Conservation (phyloP, 1,139 yeast genomes). For the Eremothecium gossypii region DNA sequence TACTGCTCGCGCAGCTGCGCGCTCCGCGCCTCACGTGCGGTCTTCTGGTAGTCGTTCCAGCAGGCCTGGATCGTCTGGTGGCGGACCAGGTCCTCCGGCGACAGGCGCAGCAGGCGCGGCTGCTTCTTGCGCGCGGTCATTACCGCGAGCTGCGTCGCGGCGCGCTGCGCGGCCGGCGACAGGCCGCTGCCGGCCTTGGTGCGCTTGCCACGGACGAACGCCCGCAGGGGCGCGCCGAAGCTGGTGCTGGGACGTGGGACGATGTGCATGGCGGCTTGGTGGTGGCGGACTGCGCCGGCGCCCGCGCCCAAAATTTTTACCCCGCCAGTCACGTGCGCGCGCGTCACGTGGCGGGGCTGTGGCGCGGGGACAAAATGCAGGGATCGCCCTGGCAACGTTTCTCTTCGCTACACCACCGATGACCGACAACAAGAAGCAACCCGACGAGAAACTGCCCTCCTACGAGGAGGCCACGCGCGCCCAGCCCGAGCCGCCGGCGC, state of each 20-base stretch:
- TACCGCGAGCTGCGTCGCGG: slow-evolving; percentile 72
- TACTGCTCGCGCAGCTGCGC: slow-evolving; percentile 53
- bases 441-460: background rate
- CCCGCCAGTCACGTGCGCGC: no score
- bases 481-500: background rate
- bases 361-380: no score
- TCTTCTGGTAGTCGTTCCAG: slow-evolving; percentile 59
- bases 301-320: no score
- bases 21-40: slow-evolving; percentile 37
- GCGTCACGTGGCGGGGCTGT: no score
- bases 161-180: slow-evolving; percentile 54
- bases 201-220: slow-evolving; percentile 37
- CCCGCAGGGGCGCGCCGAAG: slow-evolving; percentile 6
- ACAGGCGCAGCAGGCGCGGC: slow-evolving; percentile 68
- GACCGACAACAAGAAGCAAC: no score
- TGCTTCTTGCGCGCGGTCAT: slow-evolving; percentile 80
- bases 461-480: background rate
- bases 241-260: no score
- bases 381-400: no score
- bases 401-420: no score
- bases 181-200: slow-evolving; percentile 35
- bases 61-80: slow-evolving; percentile 80
- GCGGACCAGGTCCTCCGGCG: slow-evolving; percentile 75
- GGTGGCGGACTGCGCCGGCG: no score
- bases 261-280: no score